Evolutionary conservation across 139 green algal species (phyloP).

Genomic region (Spirogloea muscicola): DNA sequence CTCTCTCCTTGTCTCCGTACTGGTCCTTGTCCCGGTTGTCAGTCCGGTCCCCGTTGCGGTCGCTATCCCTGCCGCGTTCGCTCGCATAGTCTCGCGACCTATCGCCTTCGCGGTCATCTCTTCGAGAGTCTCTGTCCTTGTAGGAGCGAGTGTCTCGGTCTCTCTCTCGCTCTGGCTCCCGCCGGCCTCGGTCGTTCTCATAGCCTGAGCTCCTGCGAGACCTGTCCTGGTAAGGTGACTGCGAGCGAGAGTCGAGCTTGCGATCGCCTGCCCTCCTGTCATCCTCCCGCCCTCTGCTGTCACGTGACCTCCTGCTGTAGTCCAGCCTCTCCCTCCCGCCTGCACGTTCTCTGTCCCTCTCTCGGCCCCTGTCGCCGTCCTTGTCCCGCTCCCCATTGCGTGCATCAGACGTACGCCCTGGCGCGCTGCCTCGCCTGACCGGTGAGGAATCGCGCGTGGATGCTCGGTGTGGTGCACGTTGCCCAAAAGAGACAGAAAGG

Average conservation of each 20-base stretch:
- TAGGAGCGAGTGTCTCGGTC: not conserved
- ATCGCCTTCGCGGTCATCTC: not conserved
- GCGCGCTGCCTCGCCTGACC: slow-evolving; percentile 3
- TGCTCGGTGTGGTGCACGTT: slow-evolving; percentile 70
- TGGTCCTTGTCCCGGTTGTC: not conserved
- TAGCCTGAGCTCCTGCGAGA: too few species aligned
- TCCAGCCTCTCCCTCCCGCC: not conserved
- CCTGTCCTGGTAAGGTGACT: too few species aligned
- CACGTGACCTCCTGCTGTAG: not conserved
- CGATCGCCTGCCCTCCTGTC: slow-evolving; percentile 10
- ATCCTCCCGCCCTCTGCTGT: slow-evolving; percentile 12
- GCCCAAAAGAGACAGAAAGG: slow-evolving; percentile 84
- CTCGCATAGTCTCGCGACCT: not conserved
- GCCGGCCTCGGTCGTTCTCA: slow-evolving; percentile 1
- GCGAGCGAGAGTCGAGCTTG: too few species aligned
- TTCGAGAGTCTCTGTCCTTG: not conserved
- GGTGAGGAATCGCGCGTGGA: slow-evolving; percentile 30
- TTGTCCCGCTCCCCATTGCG: slow-evolving; percentile 7
- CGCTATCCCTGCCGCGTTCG: not conserved
- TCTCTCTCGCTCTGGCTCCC: slow-evolving; percentile 5
- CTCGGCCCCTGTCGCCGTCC: slow-evolving; percentile 19
- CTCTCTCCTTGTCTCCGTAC: slow-evolving; percentile 16
- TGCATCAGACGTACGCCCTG: not conserved
- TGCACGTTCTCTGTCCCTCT: slow-evolving; percentile 16
- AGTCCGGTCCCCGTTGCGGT: not conserved